A percentile compares a stretch with the other conserved stretches of the same genome.
These are phyloP conservation scores for Diutina catenulata DNA, from an alignment of 1,139 yeast genomes.

Conservation along the genomic window DNA sequence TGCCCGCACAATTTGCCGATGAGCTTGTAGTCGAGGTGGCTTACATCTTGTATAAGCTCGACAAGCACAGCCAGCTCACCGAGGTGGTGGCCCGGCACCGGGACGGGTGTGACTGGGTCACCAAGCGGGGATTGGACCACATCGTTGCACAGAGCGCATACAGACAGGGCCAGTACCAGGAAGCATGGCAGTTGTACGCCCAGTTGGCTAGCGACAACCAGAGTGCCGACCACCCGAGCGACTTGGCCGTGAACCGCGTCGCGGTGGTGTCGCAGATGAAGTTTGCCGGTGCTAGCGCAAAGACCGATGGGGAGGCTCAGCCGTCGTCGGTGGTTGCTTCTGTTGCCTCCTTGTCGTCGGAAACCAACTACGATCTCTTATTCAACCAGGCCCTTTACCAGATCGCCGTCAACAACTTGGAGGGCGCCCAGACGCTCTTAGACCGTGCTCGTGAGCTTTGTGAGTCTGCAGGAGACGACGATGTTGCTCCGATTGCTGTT, in stretches of 20 bases:
- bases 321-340: background rate
- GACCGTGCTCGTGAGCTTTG: conserved; percentile 38
- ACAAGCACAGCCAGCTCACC: conserved; percentile 26
- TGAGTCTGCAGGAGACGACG: conserved; percentile 26
- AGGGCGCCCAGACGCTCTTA: conserved; percentile 35
- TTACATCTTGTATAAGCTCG: conserved; percentile 62
- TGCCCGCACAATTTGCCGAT: conserved; percentile 22
- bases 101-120: conserved; percentile 12
- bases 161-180: conserved; percentile 46
- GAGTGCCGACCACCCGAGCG: conserved; percentile 30
- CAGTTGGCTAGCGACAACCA: conserved; percentile 25
- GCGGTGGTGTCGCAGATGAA: conserved; percentile 51
- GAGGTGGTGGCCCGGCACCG: conserved; percentile 22
- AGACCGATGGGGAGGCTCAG: background rate
- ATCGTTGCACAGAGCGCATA: conserved; percentile 76
- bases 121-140: conserved; percentile 45
- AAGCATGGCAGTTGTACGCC: conserved; percentile 46
- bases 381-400: conserved; percentile 61
- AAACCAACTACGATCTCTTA: conserved; percentile 21
- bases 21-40: conserved; percentile 45
- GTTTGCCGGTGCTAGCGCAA: background rate
- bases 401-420: conserved; percentile 30
- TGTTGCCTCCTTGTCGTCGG: background rate
- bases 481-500: conserved; percentile 46
- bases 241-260: conserved; percentile 56